phyloP scores from a whole-genome alignment of 441 rosid species.

The Populus hybrid region DNA sequence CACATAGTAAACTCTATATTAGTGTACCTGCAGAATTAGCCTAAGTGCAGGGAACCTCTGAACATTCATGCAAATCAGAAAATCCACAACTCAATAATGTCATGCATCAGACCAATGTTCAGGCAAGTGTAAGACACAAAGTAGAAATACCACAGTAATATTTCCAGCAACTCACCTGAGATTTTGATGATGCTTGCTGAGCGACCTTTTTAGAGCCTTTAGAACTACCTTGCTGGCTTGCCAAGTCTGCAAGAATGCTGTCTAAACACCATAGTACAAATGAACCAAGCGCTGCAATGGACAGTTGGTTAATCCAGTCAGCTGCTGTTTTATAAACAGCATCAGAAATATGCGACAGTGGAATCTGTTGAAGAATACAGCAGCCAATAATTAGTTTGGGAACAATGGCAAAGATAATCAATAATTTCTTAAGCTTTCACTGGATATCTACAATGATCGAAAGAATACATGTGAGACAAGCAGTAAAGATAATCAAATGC shows the following conservation, averaged over 20 bases:
- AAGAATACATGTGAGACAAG: neutral
- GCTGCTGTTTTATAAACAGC: constrained; percentile 61
- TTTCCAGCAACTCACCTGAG: constrained; percentile 51
- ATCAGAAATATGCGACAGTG: constrained; percentile 63
- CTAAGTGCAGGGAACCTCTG: neutral
- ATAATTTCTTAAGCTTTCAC: neutral
- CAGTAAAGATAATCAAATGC: neutral
- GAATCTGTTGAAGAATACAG: constrained; percentile 45
- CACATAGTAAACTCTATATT: neutral
- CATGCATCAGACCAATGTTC: neutral
- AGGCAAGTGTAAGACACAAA: neutral
- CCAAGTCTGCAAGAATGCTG: constrained; percentile 62
- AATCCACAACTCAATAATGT: neutral
- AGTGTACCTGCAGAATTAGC: neutral
- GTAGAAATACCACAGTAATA: neutral
- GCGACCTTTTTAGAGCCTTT: constrained; percentile 67
- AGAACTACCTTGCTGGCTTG: constrained; percentile 49
- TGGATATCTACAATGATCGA: neutral
- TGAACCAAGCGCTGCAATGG: constrained; percentile 63
- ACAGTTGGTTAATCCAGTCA: constrained; percentile 76
- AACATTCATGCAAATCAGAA: neutral
- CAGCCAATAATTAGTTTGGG: neutral
- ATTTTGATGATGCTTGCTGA: constrained; percentile 66
- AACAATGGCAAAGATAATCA: neutral
- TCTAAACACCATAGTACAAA: constrained; percentile 78